Evolutionary conservation across 2,329 filamentous ascomycete genomes (phyloP), one percentile per base, ranked within the genome.

Genomic region (Phialophora verrucosa): DNA sequence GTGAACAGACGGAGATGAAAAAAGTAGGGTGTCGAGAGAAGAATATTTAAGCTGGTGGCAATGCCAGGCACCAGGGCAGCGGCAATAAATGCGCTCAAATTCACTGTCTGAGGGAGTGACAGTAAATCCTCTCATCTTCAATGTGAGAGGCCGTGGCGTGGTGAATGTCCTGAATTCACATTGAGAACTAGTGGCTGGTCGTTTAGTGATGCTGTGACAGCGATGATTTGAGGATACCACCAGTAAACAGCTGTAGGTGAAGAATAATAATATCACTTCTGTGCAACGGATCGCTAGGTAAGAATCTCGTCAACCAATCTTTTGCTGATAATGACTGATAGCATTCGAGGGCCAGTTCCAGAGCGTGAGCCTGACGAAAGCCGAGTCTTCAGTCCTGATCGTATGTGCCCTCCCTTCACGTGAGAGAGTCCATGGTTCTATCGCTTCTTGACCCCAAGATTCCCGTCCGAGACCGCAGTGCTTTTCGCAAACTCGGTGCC

Each of bases 391-490:
- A 59, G 32, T 23, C 4, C 17, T 2, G 3, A 23, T n/a, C 14
- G n/a, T 50, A 47, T 47, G 6, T 17, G 29, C 7, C 20, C 20
- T 59, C 38, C 23, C 5, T 5, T 5, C 17, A 44, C 2, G 12
- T 44, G 14, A 17, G 11, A 27, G 25, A 3, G 4, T 44, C 8
- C 32, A 2, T 14, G n/a, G 42, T 17, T 32, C 62, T 67, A 67
- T 31, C 65, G 61, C 58, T 58, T 69, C 62, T 63, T 65, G 17
- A 62, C 57, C 31, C 53, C 31, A 4, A 35, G 59, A 27, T 49
- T 32, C 23, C 56, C 65, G 38, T 62, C 65, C 20, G 53, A 32
- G 31, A 70, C 58, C 14, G 63, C 68, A 17, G 65, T 66, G 50
- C 60, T 66, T 55, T 29, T 66, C 53, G 54, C 66, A 27, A 35